Evolutionary conservation across 2,329 filamentous ascomycete species (phyloP).

Genomic region (Fusarium palustre): DNA sequence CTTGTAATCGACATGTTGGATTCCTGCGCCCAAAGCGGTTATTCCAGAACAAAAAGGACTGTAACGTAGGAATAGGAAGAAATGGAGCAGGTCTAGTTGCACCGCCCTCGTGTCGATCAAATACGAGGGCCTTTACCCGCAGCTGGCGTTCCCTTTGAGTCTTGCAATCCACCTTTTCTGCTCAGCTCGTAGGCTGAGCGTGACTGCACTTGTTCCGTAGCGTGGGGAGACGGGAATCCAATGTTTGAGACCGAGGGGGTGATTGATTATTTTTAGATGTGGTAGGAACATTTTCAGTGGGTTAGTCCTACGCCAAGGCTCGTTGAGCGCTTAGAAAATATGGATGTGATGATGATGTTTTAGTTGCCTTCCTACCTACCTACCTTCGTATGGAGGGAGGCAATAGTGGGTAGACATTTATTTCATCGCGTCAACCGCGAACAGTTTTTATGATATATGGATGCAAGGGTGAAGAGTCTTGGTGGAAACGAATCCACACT

Average conservation of each 20-base stretch:
- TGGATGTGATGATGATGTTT: background rate
- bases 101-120: slow-evolving; percentile 37
- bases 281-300: background rate
- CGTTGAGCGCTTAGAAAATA: slow-evolving; percentile 4
- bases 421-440: slow-evolving; percentile 13
- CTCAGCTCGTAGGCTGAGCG: slow-evolving; percentile 12
- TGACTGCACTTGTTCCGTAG: slow-evolving; percentile 11
- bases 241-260: background rate
- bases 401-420: background rate
- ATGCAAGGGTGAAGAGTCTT: background rate
- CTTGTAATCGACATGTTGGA: too few relatives aligned
- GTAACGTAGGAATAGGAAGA: slow-evolving; percentile 22
- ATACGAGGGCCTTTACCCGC: slow-evolving; percentile 38
- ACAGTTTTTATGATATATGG: background rate
- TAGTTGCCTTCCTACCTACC: too few relatives aligned
- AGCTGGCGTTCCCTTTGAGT: slow-evolving; percentile 31
- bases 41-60: slow-evolving; percentile 11
- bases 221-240: slow-evolving; percentile 27
- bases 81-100: slow-evolving; percentile 28
- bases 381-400: too few relatives aligned
- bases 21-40: slow-evolving; percentile 21
- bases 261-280: slow-evolving; percentile 26
- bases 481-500: background rate
- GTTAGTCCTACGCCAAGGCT: slow-evolving; percentile 1
- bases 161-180: slow-evolving; percentile 28